Percentiles rank a stretch among this genome's conserved stretches.
phyloP scores from a whole-genome alignment of 2,329 filamentous ascomycete species.

The Phialophora macrospora region DNA sequence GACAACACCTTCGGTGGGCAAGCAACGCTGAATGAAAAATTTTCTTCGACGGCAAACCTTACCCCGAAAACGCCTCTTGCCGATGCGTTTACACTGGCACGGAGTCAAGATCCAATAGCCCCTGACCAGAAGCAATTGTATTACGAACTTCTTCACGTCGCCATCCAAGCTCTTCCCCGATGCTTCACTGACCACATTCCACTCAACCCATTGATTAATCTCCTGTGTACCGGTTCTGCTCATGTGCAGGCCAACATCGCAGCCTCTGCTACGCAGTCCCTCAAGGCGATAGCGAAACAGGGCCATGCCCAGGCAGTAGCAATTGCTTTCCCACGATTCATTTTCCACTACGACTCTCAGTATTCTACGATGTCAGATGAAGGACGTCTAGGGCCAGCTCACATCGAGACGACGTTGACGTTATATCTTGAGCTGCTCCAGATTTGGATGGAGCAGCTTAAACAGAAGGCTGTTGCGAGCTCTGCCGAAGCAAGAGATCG shows the following conservation, averaged over 20 bases:
- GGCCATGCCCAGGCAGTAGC: slow-evolving; percentile 93
- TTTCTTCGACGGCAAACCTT: slow-evolving; percentile 63
- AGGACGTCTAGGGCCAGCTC: slow-evolving; percentile 88
- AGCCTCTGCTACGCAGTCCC: slow-evolving; percentile 83
- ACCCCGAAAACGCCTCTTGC: slow-evolving; percentile 91
- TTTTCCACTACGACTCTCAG: slow-evolving; percentile 96
- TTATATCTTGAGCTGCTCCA: slow-evolving; percentile 91
- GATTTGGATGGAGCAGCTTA: slow-evolving; percentile 98
- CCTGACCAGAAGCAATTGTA: slow-evolving; percentile 90
- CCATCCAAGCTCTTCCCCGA: slow-evolving; percentile 91
- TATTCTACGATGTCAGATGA: slow-evolving; percentile 99
- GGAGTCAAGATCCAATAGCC: slow-evolving; percentile 76
- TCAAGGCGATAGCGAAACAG: slow-evolving; percentile 94
- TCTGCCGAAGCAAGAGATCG: slow-evolving; percentile 67
- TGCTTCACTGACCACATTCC: slow-evolving; percentile 89
- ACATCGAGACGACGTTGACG: slow-evolving; percentile 91
- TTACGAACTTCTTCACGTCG: slow-evolving; percentile 93
- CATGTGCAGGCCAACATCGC: slow-evolving; percentile 94
- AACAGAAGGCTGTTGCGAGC: slow-evolving; percentile 78
- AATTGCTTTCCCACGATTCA: slow-evolving; percentile 94
- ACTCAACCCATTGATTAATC: slow-evolving; percentile 90
- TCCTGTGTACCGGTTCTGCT: slow-evolving; percentile 93
- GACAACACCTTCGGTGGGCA: slow-evolving; percentile 97
- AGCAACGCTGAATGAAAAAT: slow-evolving; percentile 93
- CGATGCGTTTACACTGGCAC: slow-evolving; percentile 88